Evolutionary conservation across 257 asterid genomes (phyloP), one percentile per base, ranked within the genome.

Genomic region (Solanum etuberosum): DNA sequence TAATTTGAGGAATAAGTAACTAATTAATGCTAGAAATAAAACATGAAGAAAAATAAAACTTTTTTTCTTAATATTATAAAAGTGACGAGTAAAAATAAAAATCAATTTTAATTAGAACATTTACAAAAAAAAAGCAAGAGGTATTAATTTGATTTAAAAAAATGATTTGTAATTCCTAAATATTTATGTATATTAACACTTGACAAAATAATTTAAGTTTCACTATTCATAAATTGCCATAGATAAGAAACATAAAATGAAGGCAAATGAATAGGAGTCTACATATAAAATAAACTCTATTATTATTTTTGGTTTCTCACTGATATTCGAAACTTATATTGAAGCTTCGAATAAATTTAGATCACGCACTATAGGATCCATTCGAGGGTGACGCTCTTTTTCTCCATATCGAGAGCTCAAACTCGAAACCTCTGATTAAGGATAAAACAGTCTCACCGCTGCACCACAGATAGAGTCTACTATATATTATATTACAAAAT

Each of bases 361-460:
- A 54, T 7, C 63, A 20, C 11, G 1, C 10, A 3, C 0, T 3
- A 0, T 20, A 54, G 4, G 2, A 0, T 3, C 5, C 1, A 54
- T 54, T 54, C 18, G 11, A 7, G 4, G 25, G 11, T 20, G 10
- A 0, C n/a, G 23, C 10, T 54, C 1, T 2, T 54, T 54, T 54
- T 54, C 5, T 54, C 20, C 3, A 54, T 54, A 20, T 20, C 7
- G 0, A 20, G 4, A 54, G 2, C 2, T 20, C 10, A 54, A 54
- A 54, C 4, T 54, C 1, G 3, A 54, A 1, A 54, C 2, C 0
- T 54, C 0, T 54, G 1, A 54, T 54, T 20, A 54, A 54, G 11
- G 0, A 54, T 8, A 8, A 20, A 54, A 54, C 5, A 54, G 5
- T 54, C 0, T 0, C n/a, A 51, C 0, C n/a, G 21, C 0, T 23